A percentile compares a stretch with the other conserved stretches of the same genome.
phyloP scores from a whole-genome alignment of 306 rosid species.

The Fagus crenata region DNA sequence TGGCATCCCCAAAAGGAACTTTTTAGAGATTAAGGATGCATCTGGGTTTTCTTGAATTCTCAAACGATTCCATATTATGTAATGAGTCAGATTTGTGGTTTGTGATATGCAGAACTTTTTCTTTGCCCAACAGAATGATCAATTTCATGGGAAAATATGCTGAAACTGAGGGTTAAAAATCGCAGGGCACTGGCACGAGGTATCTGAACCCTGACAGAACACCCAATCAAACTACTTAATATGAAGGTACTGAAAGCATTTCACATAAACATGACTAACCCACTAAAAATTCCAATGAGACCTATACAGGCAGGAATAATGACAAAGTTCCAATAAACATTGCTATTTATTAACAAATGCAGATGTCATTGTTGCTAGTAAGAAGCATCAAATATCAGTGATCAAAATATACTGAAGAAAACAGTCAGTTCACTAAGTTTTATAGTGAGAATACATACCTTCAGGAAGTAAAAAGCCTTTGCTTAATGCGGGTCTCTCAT shows the following conservation, averaged over 20 bases:
- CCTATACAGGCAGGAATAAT: neutral
- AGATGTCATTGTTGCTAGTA: neutral
- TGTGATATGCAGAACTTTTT: slow-evolving; percentile 10
- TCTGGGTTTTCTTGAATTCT: neutral
- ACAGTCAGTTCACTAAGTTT: slow-evolving; percentile 8
- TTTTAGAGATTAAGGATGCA: slow-evolving; percentile 4
- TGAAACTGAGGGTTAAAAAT: neutral
- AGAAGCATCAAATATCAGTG: slow-evolving; percentile 1
- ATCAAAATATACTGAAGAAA: neutral
- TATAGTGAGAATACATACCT: slow-evolving; percentile 50
- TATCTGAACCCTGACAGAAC: neutral
- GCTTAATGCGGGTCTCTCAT: slow-evolving; percentile 99
- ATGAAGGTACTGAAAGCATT: neutral
- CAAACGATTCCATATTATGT: neutral
- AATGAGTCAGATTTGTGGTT: neutral
- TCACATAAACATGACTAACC: neutral
- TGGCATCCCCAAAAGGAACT: slow-evolving; percentile 6
- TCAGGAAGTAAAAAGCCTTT: slow-evolving; percentile 95
- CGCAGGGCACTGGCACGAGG: neutral
- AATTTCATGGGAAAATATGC: neutral
- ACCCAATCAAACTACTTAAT: slow-evolving; percentile 13
- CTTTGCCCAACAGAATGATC: neutral
- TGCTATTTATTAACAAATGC: neutral
- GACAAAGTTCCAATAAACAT: neutral
- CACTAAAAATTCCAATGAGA: neutral